These are phyloP conservation scores for Suhomyces choctaworum DNA, from an alignment of 1,139 yeast genomes.

Conservation along the genomic window DNA sequence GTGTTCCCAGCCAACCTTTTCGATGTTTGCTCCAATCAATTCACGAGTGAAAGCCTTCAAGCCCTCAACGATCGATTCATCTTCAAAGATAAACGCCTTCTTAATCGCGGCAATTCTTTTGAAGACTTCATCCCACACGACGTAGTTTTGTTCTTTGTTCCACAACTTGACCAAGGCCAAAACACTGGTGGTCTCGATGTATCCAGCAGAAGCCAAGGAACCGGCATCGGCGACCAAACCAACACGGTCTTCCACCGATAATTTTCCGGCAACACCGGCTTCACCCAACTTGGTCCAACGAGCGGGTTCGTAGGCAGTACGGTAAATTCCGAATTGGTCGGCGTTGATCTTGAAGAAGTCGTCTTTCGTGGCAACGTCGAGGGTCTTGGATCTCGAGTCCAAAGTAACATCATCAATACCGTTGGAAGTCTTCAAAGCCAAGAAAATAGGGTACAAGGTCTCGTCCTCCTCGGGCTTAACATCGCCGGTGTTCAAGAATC, in stretches of 20 bases:
- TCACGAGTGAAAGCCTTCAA: slow-evolving; percentile 59
- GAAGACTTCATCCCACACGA: slow-evolving; percentile 77
- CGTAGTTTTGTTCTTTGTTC: slow-evolving; percentile 67
- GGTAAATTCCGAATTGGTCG: slow-evolving; percentile 79
- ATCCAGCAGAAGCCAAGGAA: slow-evolving; percentile 72
- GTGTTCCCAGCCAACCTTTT: slow-evolving; percentile 71
- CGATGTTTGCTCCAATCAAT: slow-evolving; percentile 59
- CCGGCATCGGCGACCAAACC: slow-evolving; percentile 85
- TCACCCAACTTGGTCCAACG: slow-evolving; percentile 75
- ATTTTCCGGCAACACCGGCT: slow-evolving; percentile 64
- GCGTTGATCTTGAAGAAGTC: slow-evolving; percentile 75
- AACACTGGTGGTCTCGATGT: slow-evolving; percentile 64
- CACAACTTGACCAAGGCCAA: slow-evolving; percentile 66
- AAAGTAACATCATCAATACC: slow-evolving; percentile 60
- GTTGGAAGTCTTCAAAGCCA: slow-evolving; percentile 66
- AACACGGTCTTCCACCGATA: slow-evolving; percentile 81
- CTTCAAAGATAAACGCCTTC: slow-evolving; percentile 72
- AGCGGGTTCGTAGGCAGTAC: slow-evolving; percentile 73
- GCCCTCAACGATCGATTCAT: slow-evolving; percentile 52
- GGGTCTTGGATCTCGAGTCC: slow-evolving; percentile 51
- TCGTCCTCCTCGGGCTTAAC: slow-evolving; percentile 45
- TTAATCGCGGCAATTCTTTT: slow-evolving; percentile 55
- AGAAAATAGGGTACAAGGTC: slow-evolving; percentile 78
- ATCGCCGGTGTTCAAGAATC: slow-evolving; percentile 60
- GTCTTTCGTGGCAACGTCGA: slow-evolving; percentile 37